Evolutionary conservation across 257 asterid genomes (phyloP).

Genomic region (Solanum appendiculatum): DNA sequence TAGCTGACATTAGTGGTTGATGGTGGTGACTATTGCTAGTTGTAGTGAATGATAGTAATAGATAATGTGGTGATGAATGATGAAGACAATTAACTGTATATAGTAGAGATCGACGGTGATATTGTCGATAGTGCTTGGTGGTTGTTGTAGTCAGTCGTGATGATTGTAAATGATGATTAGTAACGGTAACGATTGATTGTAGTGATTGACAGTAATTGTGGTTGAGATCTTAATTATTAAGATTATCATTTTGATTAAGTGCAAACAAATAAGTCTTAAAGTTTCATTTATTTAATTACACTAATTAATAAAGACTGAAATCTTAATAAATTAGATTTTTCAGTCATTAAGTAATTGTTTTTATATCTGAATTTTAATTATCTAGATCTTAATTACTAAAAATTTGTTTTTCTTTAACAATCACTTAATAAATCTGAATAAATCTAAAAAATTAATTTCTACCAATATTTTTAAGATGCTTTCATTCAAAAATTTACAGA

Average conservation of each 20-base stretch:
- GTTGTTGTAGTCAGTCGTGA: neutral
- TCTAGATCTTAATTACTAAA: neutral
- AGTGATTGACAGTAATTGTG: neutral
- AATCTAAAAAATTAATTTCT: neutral
- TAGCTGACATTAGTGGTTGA: neutral
- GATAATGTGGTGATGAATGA: neutral
- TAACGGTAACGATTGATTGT: neutral
- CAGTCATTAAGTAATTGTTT: neutral
- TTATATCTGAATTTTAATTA: neutral
- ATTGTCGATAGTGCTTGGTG: neutral
- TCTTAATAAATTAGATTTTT: neutral
- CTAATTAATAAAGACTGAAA: neutral
- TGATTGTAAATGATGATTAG: neutral
- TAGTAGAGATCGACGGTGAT: neutral
- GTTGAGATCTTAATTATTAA: neutral
- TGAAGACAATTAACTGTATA: neutral
- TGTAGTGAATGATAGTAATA: neutral
- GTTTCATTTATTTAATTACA: neutral
- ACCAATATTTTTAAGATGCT: neutral
- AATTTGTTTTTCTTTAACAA: neutral
- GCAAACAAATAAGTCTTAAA: neutral
- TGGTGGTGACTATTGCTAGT: neutral
- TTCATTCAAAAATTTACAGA: neutral
- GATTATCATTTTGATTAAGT: neutral
- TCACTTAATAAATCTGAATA: neutral